Evolutionary conservation across 2,329 filamentous ascomycete species (phyloP), one percentile per base, ranked within the genome.

Genomic region (Diplodia sapinea): DNA sequence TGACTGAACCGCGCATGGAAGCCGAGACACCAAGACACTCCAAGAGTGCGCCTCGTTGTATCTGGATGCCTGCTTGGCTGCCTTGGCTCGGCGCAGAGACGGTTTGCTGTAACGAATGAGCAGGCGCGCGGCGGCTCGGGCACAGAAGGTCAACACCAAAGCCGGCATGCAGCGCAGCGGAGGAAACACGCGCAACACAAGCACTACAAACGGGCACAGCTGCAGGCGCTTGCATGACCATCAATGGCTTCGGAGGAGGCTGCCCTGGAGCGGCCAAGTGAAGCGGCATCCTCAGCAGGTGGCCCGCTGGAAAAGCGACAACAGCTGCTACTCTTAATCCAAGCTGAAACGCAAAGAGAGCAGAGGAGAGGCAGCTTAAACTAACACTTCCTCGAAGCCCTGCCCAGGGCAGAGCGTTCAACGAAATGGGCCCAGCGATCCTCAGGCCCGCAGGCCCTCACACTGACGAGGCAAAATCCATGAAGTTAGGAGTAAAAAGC

Each of bases 301-400:
- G 68, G 68, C 69, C 72, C 47, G 70, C 75, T 73, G 72, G 74
- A 73, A 69, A 68, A 61, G 31, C 91, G 92, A 93, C 90, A 93
- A 93, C 90, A 92, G 89, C 91, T 92, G 92, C 90, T 93, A 92
- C 90, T 93, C 90, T 92, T 93, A 90, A 93, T 93, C 91, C 92
- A 91, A 91, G 88, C 88, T 86, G 88, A 85, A 80, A 61, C 80
- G 80, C 77, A 82, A 82, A 43, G 79, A 82, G 81, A 83, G 81
- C 81, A 83, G 75, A 74, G 81, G 73, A 81, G 79, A 73, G 79
- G 8, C 2, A 12, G 36, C 36, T 38, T 13, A 38, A 38, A 38
- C 8, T 4, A 12, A 38, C 36, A 11, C 36, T 38, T 38, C 36
- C 36, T 38, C 36, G 36, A 38, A 38, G 36, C 36, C 36, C 2